A percentile compares a stretch with the other conserved stretches of the same genome.
Evolutionary conservation across 1,284 basidiomycete species (phyloP).

Genomic region (Ganoderma resinaceum): DNA sequence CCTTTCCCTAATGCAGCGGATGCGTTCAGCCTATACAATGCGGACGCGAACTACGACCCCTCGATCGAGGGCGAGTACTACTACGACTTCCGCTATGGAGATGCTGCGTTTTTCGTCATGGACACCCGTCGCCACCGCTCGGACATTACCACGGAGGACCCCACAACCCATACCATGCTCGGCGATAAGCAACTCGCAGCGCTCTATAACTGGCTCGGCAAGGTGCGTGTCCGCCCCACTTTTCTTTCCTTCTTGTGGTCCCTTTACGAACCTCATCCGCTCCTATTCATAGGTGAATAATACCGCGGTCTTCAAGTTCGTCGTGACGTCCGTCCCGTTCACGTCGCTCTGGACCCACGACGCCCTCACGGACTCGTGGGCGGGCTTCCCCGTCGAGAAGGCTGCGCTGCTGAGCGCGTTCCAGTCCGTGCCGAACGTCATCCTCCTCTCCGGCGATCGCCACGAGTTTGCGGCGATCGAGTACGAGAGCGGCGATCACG

Average conservation of each 20-base stretch:
- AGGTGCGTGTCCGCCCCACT: constrained; percentile 41
- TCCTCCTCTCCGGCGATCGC: constrained; percentile 74
- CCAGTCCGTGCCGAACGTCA: constrained; percentile 76
- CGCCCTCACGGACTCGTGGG: constrained; percentile 76
- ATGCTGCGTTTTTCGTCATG: constrained; percentile 81
- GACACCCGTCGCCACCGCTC: constrained; percentile 78
- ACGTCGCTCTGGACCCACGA: constrained; percentile 80
- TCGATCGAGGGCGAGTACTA: constrained; percentile 56
- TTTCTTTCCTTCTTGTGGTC: neutral
- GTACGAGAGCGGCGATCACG: constrained; percentile 52
- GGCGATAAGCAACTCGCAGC: constrained; percentile 72
- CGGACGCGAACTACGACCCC: constrained; percentile 69
- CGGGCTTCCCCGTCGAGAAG: constrained; percentile 72
- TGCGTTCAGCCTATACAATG: constrained; percentile 75
- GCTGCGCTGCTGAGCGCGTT: constrained; percentile 61
- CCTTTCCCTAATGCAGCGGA: constrained; percentile 67
- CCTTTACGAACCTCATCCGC: neutral
- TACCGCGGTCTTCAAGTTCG: constrained; percentile 84
- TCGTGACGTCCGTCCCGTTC: constrained; percentile 81
- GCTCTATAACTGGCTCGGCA: constrained; percentile 70
- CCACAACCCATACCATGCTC: constrained; percentile 68
- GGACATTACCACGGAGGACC: constrained; percentile 49
- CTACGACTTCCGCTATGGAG: constrained; percentile 72
- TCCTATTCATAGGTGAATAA: constrained; percentile 60
- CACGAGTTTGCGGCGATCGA: constrained; percentile 84